These are phyloP conservation scores for Eucalyptus marginata DNA, from an alignment of 345 rosid genomes.

Conservation along the genomic window DNA sequence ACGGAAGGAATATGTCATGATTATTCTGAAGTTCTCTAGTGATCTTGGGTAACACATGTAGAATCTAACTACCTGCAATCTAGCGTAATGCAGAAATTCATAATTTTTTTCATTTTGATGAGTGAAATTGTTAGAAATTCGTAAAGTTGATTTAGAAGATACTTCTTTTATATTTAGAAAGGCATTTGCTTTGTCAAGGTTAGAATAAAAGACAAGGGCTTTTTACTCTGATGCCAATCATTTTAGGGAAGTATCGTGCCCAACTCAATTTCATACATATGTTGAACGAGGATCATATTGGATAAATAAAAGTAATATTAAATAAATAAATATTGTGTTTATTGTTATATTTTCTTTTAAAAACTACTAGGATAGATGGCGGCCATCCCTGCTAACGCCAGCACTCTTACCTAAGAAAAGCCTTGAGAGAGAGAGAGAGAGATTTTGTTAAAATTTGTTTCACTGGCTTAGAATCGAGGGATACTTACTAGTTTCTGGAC, in stretches of 20 bases:
- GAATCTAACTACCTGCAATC: background rate
- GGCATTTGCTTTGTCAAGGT: background rate
- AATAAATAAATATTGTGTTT: too few relatives aligned
- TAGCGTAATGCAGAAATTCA: accelerated
- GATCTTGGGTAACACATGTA: background rate
- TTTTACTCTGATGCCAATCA: background rate
- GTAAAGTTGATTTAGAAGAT: background rate
- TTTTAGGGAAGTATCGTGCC: background rate
- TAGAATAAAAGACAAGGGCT: too few relatives aligned
- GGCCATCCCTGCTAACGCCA: background rate
- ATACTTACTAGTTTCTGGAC: accelerated
- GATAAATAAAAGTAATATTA: too few relatives aligned
- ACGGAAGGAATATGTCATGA: background rate
- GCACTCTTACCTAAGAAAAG: background rate
- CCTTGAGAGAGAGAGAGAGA: background rate
- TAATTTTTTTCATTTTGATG: accelerated
- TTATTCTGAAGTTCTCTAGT: background rate
- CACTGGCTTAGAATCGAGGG: background rate
- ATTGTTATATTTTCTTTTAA: too few relatives aligned
- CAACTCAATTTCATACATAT: background rate
- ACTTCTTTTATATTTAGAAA: background rate
- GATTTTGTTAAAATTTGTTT: background rate
- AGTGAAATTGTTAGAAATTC: too few relatives aligned
- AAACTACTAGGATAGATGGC: too few relatives aligned
- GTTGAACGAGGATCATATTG: too few relatives aligned